phyloP scores from a whole-genome alignment of 805 yeast genomes.

The Saturnispora saitoi region DNA sequence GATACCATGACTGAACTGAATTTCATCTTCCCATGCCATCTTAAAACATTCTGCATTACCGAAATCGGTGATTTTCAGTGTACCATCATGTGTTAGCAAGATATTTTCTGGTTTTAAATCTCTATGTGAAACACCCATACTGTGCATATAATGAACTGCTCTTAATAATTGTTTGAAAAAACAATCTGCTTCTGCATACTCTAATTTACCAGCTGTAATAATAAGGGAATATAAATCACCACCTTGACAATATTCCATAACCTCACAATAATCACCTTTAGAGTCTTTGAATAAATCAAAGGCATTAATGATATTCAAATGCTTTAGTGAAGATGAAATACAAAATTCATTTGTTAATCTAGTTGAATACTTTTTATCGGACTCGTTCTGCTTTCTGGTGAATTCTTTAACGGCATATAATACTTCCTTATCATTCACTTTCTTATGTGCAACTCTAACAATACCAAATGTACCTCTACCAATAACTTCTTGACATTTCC shows the following conservation, averaged over 20 bases:
- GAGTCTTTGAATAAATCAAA: constrained; percentile 73
- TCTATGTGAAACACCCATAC: constrained; percentile 82
- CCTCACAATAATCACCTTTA: constrained; percentile 75
- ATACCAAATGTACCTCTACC: constrained; percentile 95
- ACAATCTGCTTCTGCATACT: constrained; percentile 81
- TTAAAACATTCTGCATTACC: constrained; percentile 78
- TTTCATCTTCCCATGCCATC: constrained; percentile 75
- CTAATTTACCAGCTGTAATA: constrained; percentile 68
- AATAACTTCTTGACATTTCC: constrained; percentile 87
- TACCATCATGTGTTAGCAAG: constrained; percentile 62
- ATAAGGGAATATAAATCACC: constrained; percentile 73
- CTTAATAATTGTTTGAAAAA: constrained; percentile 72
- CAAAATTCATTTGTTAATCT: constrained; percentile 77
- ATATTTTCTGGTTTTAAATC: constrained; percentile 87
- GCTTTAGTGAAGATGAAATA: constrained; percentile 69
- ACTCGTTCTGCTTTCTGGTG: constrained; percentile 50
- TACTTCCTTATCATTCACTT: constrained; percentile 33
- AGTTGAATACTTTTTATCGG: constrained; percentile 57
- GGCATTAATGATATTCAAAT: constrained; percentile 68
- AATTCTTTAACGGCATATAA: constrained; percentile 86
- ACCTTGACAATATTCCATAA: constrained; percentile 78
- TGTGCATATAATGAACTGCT: constrained; percentile 84
- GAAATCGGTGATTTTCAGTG: constrained; percentile 76
- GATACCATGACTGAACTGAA: constrained; percentile 64
- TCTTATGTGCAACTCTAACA: constrained; percentile 80